Conservation (phyloP, 2,329 filamentous ascomycete genomes). For the Aureobasidium lini region DNA sequence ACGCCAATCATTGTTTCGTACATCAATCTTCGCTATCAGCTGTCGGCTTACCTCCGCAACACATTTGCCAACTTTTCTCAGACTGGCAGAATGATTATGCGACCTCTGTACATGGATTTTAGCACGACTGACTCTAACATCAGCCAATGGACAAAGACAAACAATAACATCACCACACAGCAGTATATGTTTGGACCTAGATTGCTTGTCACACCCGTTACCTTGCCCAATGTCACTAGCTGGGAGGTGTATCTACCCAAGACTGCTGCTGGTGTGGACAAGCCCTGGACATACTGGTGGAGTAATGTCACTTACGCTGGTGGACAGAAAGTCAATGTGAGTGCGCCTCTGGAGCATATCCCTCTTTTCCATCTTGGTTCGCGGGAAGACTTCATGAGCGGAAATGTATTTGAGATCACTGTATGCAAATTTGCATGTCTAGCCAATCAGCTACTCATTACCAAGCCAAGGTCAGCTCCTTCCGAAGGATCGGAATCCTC, state of each 20-base stretch:
- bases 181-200: slow-evolving; percentile 35
- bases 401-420: slow-evolving; percentile 20
- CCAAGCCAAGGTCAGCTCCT: no score
- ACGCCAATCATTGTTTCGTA: slow-evolving; percentile 25
- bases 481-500: no score
- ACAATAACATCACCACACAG: slow-evolving; percentile 31
- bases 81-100: slow-evolving; percentile 31
- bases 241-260: slow-evolving; percentile 32
- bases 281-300: slow-evolving; percentile 36
- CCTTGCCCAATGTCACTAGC: slow-evolving; percentile 28
- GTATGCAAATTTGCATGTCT: neutral
- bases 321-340: slow-evolving; percentile 26
- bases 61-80: slow-evolving; percentile 29
- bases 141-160: slow-evolving; percentile 20
- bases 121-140: slow-evolving; percentile 24
- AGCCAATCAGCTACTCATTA: no score
- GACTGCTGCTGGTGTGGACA: slow-evolving; percentile 17
- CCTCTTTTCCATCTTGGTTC: slow-evolving; percentile 24
- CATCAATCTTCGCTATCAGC: slow-evolving; percentile 25
- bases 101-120: slow-evolving; percentile 35
- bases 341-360: slow-evolving; percentile 25
- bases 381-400: slow-evolving; percentile 21
- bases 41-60: slow-evolving; percentile 24
- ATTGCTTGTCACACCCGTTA: slow-evolving; percentile 31
- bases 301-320: slow-evolving; percentile 33